Base-by-base conservation (phyloP, 2,329 filamentous ascomycete species). In the Ploettnerulaceae sp. region DNA sequence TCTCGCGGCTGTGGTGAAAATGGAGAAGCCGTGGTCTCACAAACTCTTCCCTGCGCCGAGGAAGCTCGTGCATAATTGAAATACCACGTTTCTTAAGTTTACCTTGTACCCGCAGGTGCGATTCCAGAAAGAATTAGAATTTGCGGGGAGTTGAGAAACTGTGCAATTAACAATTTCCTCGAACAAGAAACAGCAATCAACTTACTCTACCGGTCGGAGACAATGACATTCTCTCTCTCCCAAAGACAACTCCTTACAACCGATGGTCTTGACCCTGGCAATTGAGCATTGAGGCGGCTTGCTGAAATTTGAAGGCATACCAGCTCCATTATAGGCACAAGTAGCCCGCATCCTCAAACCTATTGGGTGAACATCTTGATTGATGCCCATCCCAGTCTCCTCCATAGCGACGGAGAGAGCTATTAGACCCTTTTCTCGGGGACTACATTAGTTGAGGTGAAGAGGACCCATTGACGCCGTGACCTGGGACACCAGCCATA, bases 1-100 rank as follows among this genome's bases (percentile, higher is more conserved):
- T n/a, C 72, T 61, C 0, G 74, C 73, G 1, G 59, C 62, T 1
- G 68, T 69, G 65, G 65, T 65, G 0, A 71, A 54, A 7, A 48
- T 56, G n/a, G 51, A 47, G 34, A 57, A 58, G 25, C 45, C 40
- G 3, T 57, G 54, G 62, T 53, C 74, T 69, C 36, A 67, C 68
- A 7, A 59, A 61, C 83, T 82, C 34, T 68, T 70, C 31, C 81
- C 82, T n/a, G 86, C 79, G 8, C 84, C 79, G 0, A 79, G 79
- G n/a, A 1, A 81, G 68, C 56, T 84, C 71, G 2, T 50, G 77
- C 24, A 82, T 54, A 3, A 81, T 65, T 2, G 68, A 63, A 49
- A 83, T 81, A 25, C 66, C 61, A 55, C 74, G 58, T 34, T 59
- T 59, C 20, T 59, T 24, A 3, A 73, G 64, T 56, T 72, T 68